phyloP scores from a whole-genome alignment of 331 rosid species.

The Acacia concinna region DNA sequence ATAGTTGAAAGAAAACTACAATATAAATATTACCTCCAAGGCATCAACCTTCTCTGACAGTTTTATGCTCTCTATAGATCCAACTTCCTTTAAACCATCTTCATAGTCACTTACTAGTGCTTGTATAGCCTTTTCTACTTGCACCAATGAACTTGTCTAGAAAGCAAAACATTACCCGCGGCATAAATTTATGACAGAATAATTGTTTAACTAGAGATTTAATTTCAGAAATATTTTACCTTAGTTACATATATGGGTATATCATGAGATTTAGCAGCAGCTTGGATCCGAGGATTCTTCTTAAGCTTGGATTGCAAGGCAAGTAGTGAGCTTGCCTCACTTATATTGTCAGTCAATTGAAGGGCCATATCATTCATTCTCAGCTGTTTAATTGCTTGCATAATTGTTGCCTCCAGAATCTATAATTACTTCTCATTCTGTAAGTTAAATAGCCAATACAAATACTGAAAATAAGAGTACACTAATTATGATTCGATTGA shows the following conservation, averaged over 20 bases:
- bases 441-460: slow-evolving; percentile 47
- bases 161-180: slow-evolving; percentile 10
- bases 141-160: slow-evolving; percentile 79
- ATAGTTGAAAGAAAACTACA: slow-evolving; percentile 20
- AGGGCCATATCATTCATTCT: slow-evolving; percentile 63
- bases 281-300: slow-evolving; percentile 88
- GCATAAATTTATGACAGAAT: slow-evolving; percentile 26
- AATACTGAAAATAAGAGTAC: slow-evolving; percentile 12
- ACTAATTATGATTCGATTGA: not conserved
- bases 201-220: slow-evolving; percentile 6
- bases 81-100: slow-evolving; percentile 64
- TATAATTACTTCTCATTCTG: slow-evolving; percentile 54
- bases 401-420: slow-evolving; percentile 83
- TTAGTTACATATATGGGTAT: slow-evolving; percentile 74
- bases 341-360: slow-evolving; percentile 77
- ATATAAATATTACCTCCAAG: slow-evolving; percentile 67
- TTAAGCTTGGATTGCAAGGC: slow-evolving; percentile 88
- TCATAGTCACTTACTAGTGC: slow-evolving; percentile 68
- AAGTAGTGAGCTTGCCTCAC: slow-evolving; percentile 86
- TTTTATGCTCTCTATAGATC: slow-evolving; percentile 47
- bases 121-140: slow-evolving; percentile 70
- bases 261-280: slow-evolving; percentile 80
- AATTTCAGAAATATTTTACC: slow-evolving; percentile 47
- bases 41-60: slow-evolving; percentile 78
- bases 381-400: slow-evolving; percentile 77